Percentiles rank a stretch among this genome's conserved stretches.
Conservation (phyloP, 2,329 filamentous ascomycete genomes). For the Fusarium pseudoanthophilum region DNA sequence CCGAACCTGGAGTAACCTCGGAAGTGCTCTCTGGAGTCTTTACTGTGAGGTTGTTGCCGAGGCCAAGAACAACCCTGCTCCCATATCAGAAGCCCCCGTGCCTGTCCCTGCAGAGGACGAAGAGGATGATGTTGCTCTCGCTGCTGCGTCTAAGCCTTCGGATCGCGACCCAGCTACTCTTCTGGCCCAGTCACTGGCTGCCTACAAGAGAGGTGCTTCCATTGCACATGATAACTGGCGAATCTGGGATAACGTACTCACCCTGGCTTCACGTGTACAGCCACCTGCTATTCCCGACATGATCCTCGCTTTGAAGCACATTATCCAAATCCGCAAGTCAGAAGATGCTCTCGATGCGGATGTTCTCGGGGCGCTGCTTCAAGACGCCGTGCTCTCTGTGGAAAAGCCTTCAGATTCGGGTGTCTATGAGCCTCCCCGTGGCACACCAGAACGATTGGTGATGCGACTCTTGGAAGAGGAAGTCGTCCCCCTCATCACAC, state of each 20-base stretch:
- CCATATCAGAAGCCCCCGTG: constrained; percentile 31
- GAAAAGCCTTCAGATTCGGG: constrained; percentile 46
- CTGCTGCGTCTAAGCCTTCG: constrained; percentile 32
- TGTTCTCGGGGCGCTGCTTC: constrained; percentile 76
- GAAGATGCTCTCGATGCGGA: constrained; percentile 83
- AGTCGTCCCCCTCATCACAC: constrained; percentile 86
- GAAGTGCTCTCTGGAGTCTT: constrained; percentile 80
- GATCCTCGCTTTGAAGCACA: constrained; percentile 75
- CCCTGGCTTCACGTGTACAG: constrained; percentile 79
- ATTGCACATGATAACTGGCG: constrained; percentile 88
- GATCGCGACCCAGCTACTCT: constrained; percentile 66
- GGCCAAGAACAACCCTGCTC: constrained; percentile 46
- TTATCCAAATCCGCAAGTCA: constrained; percentile 80
- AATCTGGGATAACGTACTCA: constrained; percentile 97
- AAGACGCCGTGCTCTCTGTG: constrained; percentile 70
- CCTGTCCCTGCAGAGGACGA: constrained; percentile 41
- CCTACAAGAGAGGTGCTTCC: constrained; percentile 86
- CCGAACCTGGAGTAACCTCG: constrained; percentile 94
- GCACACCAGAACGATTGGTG: constrained; percentile 70
- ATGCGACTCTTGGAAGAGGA: constrained; percentile 78
- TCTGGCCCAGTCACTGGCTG: constrained; percentile 79
- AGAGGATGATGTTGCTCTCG: constrained; percentile 45
- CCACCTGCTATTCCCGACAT: constrained; percentile 82
- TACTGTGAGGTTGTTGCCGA: constrained; percentile 65
- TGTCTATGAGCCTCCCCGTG: constrained; percentile 58